A percentile compares a stretch with the other conserved stretches of the same genome.
Conservation (phyloP, 2,329 filamentous ascomycete genomes). For the Aureobasidium zeae region DNA sequence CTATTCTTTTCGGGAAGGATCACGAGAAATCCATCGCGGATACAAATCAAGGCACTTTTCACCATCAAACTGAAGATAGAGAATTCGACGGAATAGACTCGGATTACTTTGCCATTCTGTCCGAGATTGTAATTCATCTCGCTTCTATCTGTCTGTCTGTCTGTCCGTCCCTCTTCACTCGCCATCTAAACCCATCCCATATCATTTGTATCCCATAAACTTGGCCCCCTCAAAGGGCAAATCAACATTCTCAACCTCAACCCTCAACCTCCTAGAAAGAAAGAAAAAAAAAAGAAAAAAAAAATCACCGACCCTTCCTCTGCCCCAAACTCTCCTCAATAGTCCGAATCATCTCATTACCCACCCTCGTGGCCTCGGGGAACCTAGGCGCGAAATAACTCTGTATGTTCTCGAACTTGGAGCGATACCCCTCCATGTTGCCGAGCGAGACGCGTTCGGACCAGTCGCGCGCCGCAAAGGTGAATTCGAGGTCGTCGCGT, state of each 20-base stretch:
- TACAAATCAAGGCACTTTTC: too few species aligned
- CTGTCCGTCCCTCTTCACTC: too few species aligned
- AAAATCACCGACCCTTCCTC: slow-evolving; percentile 14
- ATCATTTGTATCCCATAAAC: too few species aligned
- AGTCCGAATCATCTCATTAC: slow-evolving; percentile 95
- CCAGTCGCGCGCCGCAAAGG: slow-evolving; percentile 85
- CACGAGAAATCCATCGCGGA: too few species aligned
- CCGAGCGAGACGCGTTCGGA: slow-evolving; percentile 85
- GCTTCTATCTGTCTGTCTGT: too few species aligned
- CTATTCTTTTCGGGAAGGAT: too few species aligned
- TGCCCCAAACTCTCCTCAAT: slow-evolving; percentile 67
- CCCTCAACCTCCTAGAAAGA: neutral
- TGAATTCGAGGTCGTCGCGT: slow-evolving; percentile 94
- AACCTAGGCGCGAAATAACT: slow-evolving; percentile 87
- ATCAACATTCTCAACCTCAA: neutral
- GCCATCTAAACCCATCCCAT: too few species aligned
- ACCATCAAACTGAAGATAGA: too few species aligned
- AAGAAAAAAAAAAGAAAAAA: neutral
- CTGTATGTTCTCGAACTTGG: slow-evolving; percentile 85
- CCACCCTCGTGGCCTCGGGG: slow-evolving; percentile 73
- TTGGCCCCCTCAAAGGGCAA: neutral
- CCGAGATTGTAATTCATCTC: too few species aligned
- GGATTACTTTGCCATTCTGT: too few species aligned
- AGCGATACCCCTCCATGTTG: slow-evolving; percentile 85
- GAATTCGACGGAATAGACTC: too few species aligned